Evolutionary conservation across 345 rosid genomes (phyloP).

Genomic region (Populus pruinosa): DNA sequence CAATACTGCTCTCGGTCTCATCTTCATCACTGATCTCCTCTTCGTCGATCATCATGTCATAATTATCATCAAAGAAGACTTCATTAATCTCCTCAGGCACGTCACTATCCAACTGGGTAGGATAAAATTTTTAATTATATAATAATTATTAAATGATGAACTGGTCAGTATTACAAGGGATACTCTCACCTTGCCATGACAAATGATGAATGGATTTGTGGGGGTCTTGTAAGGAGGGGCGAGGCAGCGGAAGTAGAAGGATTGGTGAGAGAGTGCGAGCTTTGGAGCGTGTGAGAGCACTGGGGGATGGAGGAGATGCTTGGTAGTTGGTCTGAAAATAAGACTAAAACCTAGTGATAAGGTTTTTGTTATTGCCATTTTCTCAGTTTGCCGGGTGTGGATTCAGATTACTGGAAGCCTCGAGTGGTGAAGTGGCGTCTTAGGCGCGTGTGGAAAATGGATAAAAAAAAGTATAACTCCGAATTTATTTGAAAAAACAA

Average conservation of each 20-base stretch:
- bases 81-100: conserved; percentile 36
- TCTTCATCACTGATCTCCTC: conserved; percentile 43
- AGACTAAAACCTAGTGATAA: not conserved
- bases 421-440: not conserved
- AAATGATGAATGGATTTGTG: not conserved
- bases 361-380: not conserved
- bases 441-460: too few species aligned
- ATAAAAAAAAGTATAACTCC: too few species aligned
- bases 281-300: not conserved
- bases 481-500: too few species aligned
- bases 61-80: conserved; percentile 37
- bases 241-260: not conserved
- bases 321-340: not conserved
- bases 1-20: conserved; percentile 65
- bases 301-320: not conserved
- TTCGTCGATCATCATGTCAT: conserved; percentile 31
- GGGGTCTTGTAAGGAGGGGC: not conserved
- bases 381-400: not conserved
- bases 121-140: not conserved
- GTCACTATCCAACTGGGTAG: conserved; percentile 42
- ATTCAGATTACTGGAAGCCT: not conserved
- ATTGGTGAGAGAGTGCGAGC: not conserved
- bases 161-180: not conserved
- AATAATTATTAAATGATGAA: not conserved
- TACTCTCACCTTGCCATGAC: conserved; percentile 17